These are phyloP conservation scores for Entophlyctis luteolus DNA, from an alignment of 192 early-diverging fungal species.

Conservation along the genomic window DNA sequence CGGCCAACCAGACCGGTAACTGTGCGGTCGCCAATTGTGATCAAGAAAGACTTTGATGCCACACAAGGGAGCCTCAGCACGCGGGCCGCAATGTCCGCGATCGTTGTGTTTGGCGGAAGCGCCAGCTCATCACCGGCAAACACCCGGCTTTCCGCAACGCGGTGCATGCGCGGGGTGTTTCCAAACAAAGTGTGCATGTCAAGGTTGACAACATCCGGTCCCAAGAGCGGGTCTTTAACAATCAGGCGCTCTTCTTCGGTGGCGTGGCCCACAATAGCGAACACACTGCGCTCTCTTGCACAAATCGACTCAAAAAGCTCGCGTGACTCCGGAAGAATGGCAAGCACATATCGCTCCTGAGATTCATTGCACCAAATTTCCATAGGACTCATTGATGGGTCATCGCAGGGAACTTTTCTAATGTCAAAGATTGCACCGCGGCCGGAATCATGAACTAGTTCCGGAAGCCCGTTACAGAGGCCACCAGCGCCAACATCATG, in stretches of 20 bases:
- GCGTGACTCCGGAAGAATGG: conserved; percentile 68
- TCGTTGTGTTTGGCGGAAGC: conserved; percentile 41
- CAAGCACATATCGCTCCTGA: conserved; percentile 98
- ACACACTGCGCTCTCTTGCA: conserved; percentile 85
- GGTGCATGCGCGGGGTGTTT: conserved; percentile 94
- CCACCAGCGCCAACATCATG: conserved; percentile 99
- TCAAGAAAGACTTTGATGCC: conserved; percentile 90
- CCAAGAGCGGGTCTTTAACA: conserved; percentile 71
- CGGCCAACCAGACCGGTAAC: conserved; percentile 92
- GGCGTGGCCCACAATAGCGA: conserved; percentile 84
- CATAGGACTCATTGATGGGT: conserved; percentile 96
- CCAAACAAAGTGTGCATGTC: conserved; percentile 96
- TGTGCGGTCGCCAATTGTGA: conserved; percentile 96
- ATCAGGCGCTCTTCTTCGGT: conserved; percentile 77
- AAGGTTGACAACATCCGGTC: conserved; percentile 77
- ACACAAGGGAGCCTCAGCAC: conserved; percentile 84
- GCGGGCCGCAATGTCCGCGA: conserved; percentile 61
- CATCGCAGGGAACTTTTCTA: conserved; percentile 85
- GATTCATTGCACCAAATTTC: conserved; percentile 99
- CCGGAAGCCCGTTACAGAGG: conserved; percentile 94
- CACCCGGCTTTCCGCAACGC: conserved; percentile 56
- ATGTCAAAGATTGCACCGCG: conserved; percentile 90
- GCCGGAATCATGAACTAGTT: conserved; percentile 93
- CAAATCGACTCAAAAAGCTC: conserved; percentile 71
- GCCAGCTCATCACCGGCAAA: conserved; percentile 52